phyloP scores from a whole-genome alignment of 306 rosid species.

The Citrullus amarus region DNA sequence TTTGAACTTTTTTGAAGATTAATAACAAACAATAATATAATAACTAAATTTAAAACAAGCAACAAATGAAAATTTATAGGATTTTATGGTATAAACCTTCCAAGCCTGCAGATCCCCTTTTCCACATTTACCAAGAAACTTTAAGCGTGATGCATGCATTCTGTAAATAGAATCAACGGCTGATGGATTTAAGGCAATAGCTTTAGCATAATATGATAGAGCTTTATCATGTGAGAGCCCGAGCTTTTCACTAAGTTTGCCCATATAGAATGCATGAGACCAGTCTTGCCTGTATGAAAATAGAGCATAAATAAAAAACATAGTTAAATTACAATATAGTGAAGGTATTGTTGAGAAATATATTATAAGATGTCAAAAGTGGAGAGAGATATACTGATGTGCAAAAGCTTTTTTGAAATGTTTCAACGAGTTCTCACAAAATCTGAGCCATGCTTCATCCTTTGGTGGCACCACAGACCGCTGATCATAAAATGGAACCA shows the following conservation, averaged over 20 bases:
- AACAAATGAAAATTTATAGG: not conserved
- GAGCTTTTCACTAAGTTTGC: constrained; percentile 90
- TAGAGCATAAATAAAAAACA: constrained; percentile 12
- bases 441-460: constrained; percentile 66
- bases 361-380: constrained; percentile 9
- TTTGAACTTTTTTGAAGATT: not conserved
- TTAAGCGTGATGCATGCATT: constrained; percentile 95
- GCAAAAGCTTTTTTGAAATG: constrained; percentile 86
- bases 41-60: not conserved
- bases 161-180: constrained; percentile 97
- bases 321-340: not conserved
- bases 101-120: constrained; percentile 54
- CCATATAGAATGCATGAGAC: constrained; percentile 93
- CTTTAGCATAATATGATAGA: constrained; percentile 64
- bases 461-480: constrained; percentile 69
- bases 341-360: not conserved
- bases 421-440: constrained; percentile 86
- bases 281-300: constrained; percentile 67
- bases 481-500: constrained; percentile 93
- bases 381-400: constrained; percentile 47
- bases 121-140: constrained; percentile 54
- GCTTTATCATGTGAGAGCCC: constrained; percentile 59
- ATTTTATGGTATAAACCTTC: constrained; percentile 38
- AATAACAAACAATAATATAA: not conserved
- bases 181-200: constrained; percentile 67